Evolutionary conservation across 371 early-diverging fungal species (phyloP).

Genomic region (Zopfochytrium polystomum): DNA sequence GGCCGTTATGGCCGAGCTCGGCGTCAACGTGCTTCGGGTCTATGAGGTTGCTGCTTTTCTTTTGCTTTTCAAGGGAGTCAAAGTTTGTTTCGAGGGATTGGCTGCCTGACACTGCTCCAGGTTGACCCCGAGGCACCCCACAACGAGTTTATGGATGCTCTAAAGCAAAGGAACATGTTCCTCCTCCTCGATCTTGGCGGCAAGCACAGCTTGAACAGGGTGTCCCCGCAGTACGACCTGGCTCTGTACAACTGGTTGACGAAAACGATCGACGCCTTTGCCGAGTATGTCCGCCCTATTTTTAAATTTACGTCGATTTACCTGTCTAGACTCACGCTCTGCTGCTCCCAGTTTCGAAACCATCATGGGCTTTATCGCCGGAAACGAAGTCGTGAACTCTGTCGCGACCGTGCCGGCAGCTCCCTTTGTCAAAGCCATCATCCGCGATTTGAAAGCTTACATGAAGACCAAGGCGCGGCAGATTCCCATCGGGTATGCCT

Average conservation of each 20-base stretch:
- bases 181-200: conserved; percentile 25
- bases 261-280: conserved; percentile 22
- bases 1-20: conserved; percentile 14
- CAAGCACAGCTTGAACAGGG: conserved; percentile 7
- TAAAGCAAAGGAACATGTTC: conserved; percentile 11
- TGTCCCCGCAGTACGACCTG: conserved; percentile 9
- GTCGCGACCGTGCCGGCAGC: conserved; percentile 14
- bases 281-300: conserved; percentile 13
- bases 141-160: conserved; percentile 18
- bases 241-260: conserved; percentile 8
- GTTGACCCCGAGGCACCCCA: conserved; percentile 17
- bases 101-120: conserved; percentile 1
- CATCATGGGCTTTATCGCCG: conserved; percentile 20
- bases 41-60: conserved; percentile 19
- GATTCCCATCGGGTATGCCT: conserved; percentile 26
- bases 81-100: neutral
- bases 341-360: conserved; percentile 13
- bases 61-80: neutral
- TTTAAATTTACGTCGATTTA: conserved; percentile 1
- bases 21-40: conserved; percentile 24
- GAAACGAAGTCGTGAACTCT: conserved; percentile 27
- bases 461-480: conserved; percentile 6
- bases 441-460: conserved; percentile 23
- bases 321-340: neutral
- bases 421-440: conserved; percentile 21